phyloP scores from a whole-genome alignment of 2,329 filamentous ascomycete species.

The Penicillium hordei region DNA sequence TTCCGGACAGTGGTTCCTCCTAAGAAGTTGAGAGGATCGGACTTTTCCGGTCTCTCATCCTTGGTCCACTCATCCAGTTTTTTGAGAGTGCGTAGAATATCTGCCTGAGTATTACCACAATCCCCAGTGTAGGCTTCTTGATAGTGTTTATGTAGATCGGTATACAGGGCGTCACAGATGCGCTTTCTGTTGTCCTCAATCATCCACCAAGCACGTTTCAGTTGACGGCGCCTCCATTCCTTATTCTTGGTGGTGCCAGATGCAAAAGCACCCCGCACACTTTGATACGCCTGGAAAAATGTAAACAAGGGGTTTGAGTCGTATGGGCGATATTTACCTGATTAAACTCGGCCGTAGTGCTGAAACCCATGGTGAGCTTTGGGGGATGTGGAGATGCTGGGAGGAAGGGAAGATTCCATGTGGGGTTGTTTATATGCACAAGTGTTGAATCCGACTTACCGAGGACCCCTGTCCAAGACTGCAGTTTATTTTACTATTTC shows the following conservation, averaged over 20 bases:
- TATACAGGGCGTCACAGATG: conserved; percentile 15
- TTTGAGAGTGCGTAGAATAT: conserved; percentile 40
- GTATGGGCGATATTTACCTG: conserved; percentile 6
- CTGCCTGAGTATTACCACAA: conserved; percentile 29
- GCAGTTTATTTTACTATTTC: background rate
- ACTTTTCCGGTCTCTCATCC: conserved; percentile 32
- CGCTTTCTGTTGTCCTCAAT: conserved; percentile 22
- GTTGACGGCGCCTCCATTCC: conserved; percentile 18
- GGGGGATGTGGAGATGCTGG: conserved; percentile 7
- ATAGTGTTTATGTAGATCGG: conserved; percentile 19
- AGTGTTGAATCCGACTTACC: background rate
- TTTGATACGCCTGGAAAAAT: conserved; percentile 15
- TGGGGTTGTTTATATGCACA: background rate
- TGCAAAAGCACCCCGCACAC: conserved; percentile 13
- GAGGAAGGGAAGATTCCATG: background rate
- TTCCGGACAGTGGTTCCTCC: conserved; percentile 39
- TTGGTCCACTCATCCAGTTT: conserved; percentile 45
- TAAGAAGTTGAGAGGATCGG: conserved; percentile 32
- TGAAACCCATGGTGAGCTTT: conserved; percentile 14
- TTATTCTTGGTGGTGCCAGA: conserved; percentile 17
- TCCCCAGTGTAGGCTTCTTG: conserved; percentile 19
- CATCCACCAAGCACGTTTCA: conserved; percentile 25
- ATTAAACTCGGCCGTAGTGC: conserved; percentile 16
- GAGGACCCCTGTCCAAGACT: background rate
- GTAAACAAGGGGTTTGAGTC: background rate